A percentile compares a stretch with the other conserved stretches of the same genome.
These are phyloP conservation scores for Neonothopanus nambi DNA, from an alignment of 1,284 basidiomycete genomes.

Conservation along the genomic window DNA sequence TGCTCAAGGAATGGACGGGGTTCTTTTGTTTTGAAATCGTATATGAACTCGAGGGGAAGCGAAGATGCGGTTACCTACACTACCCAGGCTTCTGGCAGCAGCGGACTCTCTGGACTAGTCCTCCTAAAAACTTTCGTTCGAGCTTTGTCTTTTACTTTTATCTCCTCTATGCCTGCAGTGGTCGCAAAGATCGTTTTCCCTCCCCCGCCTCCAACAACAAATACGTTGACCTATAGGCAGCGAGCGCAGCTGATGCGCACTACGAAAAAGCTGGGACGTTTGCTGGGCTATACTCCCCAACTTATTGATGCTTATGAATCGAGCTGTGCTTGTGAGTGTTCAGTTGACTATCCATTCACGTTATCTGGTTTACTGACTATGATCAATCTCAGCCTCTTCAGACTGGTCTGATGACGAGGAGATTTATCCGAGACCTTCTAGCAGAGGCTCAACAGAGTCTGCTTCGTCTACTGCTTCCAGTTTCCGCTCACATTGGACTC, in stretches of 20 bases:
- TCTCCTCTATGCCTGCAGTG: conserved; percentile 13
- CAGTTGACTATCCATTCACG: neutral
- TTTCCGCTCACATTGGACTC: neutral
- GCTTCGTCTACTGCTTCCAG: conserved; percentile 3
- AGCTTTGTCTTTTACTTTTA: conserved; percentile 1
- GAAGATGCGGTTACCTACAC: neutral
- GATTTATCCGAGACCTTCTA: conserved; percentile 1
- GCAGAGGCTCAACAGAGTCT: conserved; percentile 11
- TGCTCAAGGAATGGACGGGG: neutral
- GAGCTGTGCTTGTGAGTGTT: conserved; percentile 25
- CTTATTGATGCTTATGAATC: conserved; percentile 43
- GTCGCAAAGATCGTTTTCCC: conserved; percentile 48
- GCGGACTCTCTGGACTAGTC: neutral
- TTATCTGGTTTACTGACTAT: too few species aligned
- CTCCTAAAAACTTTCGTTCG: conserved; percentile 2
- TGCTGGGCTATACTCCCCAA: conserved; percentile 62
- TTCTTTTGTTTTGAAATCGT: neutral
- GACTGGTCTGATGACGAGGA: conserved; percentile 12
- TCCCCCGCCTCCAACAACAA: conserved; percentile 60
- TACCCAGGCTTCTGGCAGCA: too few species aligned
- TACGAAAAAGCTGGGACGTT: conserved; percentile 59
- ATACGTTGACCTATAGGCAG: conserved; percentile 52
- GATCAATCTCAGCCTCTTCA: neutral
- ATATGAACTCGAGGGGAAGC: too few species aligned
- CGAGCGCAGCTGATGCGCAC: conserved; percentile 57